A percentile compares a stretch with the other conserved stretches of the same genome.
Evolutionary conservation across 1,284 basidiomycete species (phyloP).

Genomic region (Ganoderma multipileum): DNA sequence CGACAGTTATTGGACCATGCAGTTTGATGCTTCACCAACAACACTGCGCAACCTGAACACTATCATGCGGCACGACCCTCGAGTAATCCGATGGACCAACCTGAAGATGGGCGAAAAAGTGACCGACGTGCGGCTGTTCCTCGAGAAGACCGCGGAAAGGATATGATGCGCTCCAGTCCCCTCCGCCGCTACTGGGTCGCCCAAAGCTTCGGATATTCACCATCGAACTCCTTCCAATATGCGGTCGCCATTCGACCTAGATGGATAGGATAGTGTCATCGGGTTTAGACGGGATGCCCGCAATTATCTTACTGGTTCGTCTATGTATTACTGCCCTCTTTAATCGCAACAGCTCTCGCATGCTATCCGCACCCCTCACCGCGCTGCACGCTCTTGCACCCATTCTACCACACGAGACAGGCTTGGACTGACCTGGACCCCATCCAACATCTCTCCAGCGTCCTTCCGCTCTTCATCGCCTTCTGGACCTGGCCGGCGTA

Average conservation of each 20-base stretch:
- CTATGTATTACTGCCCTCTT: constrained; percentile 19
- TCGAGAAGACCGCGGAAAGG: constrained; percentile 26
- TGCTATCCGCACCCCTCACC: not conserved
- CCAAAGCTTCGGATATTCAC: not conserved
- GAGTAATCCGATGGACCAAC: constrained; percentile 84
- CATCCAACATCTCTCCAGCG: constrained; percentile 45
- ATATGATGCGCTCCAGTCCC: not conserved
- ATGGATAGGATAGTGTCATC: not conserved
- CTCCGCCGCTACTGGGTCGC: not conserved
- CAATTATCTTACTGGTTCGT: constrained; percentile 21
- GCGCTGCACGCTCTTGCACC: constrained; percentile 29
- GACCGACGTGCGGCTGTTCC: constrained; percentile 60
- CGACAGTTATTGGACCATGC: constrained; percentile 87
- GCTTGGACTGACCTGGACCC: constrained; percentile 48
- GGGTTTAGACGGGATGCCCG: not conserved
- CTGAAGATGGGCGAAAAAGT: constrained; percentile 81
- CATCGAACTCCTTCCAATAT: not conserved
- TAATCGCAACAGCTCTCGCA: constrained; percentile 17
- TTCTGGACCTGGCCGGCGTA: constrained; percentile 56
- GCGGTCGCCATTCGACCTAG: not conserved
- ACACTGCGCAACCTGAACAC: constrained; percentile 68
- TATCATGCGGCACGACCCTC: constrained; percentile 78
- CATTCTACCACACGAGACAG: constrained; percentile 50
- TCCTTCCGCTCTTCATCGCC: constrained; percentile 57
- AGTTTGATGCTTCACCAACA: constrained; percentile 86